Evolutionary conservation across 768 basidiomycete genomes (phyloP), one percentile per base, ranked within the genome.

Genomic region (Pulveroboletus ravenelii): DNA sequence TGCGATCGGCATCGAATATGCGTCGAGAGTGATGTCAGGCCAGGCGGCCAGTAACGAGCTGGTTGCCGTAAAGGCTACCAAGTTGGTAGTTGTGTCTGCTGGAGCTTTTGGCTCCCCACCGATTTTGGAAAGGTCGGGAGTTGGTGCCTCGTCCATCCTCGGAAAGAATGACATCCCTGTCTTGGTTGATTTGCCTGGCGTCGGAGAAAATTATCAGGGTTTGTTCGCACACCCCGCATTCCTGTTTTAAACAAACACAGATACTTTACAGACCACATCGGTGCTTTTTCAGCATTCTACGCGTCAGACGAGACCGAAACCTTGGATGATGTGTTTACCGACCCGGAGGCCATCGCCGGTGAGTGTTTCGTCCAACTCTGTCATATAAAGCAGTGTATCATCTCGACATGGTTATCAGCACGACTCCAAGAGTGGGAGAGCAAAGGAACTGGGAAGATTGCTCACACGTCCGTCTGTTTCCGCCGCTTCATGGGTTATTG

Each of bases 201-300:
- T 93, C 0, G 89, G 89, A 10, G 83, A 85, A 60, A 78, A 88
- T 55, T 81, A 78, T 46, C 72, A 75, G 54, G 81, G 80, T 78
- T 44, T 37, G 65, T 57, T 15, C 0, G 0, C 20, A 3, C 1
- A 4, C 6, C 4, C 20, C 0, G 2, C 9, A 1, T 8, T 3
- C 35, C 35, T 6, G 4, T 31, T n/a, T 34, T 17, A 31, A 6
- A 13, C 7, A 13, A 23, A 27, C 10, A 3, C 15, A 17, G 1
- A 5, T 32, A 7, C 23, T 34, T 18, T 35, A 5, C 35, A 72
- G 52, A 75, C 70, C 53, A 71, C 47, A 52, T 62, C 9, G 58
- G 61, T 15, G 10, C 51, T 10, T 57, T 63, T 27, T 7, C 15
- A n/a, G 48, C 57, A 0, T 82, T 74, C 54, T 56, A 70, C 29